Conservation (phyloP, 495 filamentous ascomycete species). For the Hyphodiscus hymeniophilus region DNA sequence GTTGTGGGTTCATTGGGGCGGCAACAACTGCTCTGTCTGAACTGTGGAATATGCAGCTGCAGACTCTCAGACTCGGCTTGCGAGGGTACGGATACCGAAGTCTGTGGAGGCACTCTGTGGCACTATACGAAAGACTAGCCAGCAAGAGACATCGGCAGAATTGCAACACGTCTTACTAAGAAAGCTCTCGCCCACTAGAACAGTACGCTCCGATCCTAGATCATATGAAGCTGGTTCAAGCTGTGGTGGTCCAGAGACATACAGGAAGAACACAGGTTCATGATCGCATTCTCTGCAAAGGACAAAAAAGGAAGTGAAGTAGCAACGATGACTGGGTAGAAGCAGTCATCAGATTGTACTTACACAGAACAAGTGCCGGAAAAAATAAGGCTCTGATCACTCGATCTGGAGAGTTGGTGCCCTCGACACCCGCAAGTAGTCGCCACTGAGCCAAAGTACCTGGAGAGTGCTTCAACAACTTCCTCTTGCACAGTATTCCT, state of each 20-base stretch:
- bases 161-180: constrained; percentile 5
- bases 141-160: not conserved
- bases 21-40: constrained; percentile 37
- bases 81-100: constrained; percentile 33
- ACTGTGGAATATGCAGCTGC: constrained; percentile 26
- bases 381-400: no score
- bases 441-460: no score
- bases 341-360: no score
- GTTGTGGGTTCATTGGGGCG: constrained; percentile 26
- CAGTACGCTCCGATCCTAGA: constrained; percentile 13
- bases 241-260: constrained; percentile 2
- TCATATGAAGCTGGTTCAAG: constrained; percentile 16
- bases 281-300: not conserved
- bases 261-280: constrained; percentile 6
- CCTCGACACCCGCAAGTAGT: no score
- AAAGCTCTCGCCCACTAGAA: constrained; percentile 19
- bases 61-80: constrained; percentile 19
- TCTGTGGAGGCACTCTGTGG: constrained; percentile 27
- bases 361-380: no score
- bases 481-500: no score
- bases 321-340: no score
- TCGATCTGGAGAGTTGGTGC: no score
- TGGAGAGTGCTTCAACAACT: no score
- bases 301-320: not conserved
- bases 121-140: constrained; percentile 20